phyloP scores from a whole-genome alignment of 2,329 filamentous ascomycete genomes.

The Neopestalotiopsis sp. region DNA sequence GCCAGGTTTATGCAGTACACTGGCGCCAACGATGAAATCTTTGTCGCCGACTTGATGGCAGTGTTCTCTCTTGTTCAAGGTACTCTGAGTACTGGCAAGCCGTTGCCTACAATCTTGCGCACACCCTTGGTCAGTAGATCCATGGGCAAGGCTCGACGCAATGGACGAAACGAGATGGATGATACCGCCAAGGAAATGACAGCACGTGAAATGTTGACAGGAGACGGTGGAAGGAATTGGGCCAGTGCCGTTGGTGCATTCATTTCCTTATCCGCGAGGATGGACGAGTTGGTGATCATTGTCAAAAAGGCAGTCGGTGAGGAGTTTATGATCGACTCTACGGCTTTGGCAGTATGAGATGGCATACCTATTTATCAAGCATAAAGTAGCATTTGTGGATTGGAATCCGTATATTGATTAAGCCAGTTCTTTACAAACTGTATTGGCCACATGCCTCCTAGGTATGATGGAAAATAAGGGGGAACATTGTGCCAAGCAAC shows the following conservation, averaged over 20 bases:
- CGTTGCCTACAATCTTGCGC: neutral
- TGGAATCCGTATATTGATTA: too few relatives aligned
- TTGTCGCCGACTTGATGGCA: slow-evolving; percentile 7
- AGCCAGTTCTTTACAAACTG: too few relatives aligned
- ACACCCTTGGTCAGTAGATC: slow-evolving; percentile 6
- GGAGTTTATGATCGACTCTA: neutral
- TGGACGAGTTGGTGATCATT: slow-evolving; percentile 5
- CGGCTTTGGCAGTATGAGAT: neutral
- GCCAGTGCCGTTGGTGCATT: slow-evolving; percentile 2
- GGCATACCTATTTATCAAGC: neutral
- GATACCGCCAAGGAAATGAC: neutral
- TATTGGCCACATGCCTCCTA: too few relatives aligned
- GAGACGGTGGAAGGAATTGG: neutral
- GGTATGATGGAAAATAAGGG: too few relatives aligned
- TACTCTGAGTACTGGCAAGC: neutral
- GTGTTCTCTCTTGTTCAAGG: neutral
- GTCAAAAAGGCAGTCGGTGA: slow-evolving; percentile 6
- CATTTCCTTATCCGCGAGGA: neutral
- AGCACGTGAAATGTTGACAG: neutral
- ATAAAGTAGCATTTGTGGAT: neutral
- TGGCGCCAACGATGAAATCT: neutral
- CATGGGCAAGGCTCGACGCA: neutral
- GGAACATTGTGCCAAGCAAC: too few relatives aligned
- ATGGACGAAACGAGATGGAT: neutral
- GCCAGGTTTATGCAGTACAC: slow-evolving; percentile 2